Evolutionary conservation across 2,329 filamentous ascomycete genomes (phyloP).

Genomic region (Podosphaera aphanis): DNA sequence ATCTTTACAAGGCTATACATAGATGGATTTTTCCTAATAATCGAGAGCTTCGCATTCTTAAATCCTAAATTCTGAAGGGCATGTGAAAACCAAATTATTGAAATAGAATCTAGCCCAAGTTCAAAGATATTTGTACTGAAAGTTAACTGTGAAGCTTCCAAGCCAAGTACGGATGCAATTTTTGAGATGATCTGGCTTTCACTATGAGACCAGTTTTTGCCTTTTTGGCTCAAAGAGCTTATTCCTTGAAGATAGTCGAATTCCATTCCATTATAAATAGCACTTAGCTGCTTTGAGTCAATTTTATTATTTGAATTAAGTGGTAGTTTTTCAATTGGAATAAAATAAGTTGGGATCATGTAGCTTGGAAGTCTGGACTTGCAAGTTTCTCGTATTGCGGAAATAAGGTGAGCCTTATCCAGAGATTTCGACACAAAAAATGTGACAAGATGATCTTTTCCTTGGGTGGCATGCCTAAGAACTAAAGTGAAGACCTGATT

Average conservation of each 20-base stretch:
- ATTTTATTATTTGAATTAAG: conserved; percentile 79
- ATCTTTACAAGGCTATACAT: conserved; percentile 23
- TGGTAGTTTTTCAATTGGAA: conserved; percentile 48
- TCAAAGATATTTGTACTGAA: conserved; percentile 56
- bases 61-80: conserved; percentile 41
- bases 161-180: conserved; percentile 21
- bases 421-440: conserved; percentile 33
- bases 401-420: conserved; percentile 17
- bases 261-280: conserved; percentile 38
- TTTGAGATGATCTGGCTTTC: conserved; percentile 27
- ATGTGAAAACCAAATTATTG: conserved; percentile 46
- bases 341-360: conserved; percentile 74
- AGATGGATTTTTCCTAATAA: conserved; percentile 39
- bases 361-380: conserved; percentile 49
- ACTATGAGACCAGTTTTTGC: conserved; percentile 16
- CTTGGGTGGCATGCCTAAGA: conserved; percentile 41
- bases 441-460: conserved; percentile 63
- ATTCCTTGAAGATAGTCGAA: conserved; percentile 35
- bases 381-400: conserved; percentile 36
- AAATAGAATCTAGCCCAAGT: conserved; percentile 71
- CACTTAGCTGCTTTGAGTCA: conserved; percentile 45
- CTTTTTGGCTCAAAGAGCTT: conserved; percentile 16
- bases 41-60: conserved; percentile 32
- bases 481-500: conserved; percentile 56
- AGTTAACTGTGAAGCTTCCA: conserved; percentile 19